These are phyloP conservation scores for Trichosporon ovoides DNA, from an alignment of 1,284 basidiomycete species.

Conservation along the genomic window DNA sequence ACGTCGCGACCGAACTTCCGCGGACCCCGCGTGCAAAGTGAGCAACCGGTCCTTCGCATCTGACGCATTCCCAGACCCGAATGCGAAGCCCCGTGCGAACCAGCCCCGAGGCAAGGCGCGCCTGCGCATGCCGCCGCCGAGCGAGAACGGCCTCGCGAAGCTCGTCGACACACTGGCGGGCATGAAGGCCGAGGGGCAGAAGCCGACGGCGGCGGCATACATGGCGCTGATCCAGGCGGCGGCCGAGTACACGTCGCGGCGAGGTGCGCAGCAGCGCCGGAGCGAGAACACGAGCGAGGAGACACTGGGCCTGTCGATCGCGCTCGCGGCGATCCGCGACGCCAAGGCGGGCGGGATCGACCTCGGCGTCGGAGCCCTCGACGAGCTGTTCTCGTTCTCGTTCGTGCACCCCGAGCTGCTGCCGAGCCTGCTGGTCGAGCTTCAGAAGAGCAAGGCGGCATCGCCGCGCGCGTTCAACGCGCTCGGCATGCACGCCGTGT, in stretches of 20 bases:
- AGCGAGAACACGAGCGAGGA: slow-evolving; percentile 15
- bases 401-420: slow-evolving; percentile 29
- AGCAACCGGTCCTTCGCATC: neutral
- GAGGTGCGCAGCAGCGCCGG: neutral
- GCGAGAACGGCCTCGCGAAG: slow-evolving; percentile 12
- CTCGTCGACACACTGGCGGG: slow-evolving; percentile 25
- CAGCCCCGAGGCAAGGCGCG: neutral
- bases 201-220: slow-evolving; percentile 33
- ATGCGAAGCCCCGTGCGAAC: too few species aligned
- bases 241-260: slow-evolving; percentile 23
- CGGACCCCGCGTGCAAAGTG: neutral
- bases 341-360: slow-evolving; percentile 34
- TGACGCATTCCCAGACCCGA: neutral
- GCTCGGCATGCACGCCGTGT: slow-evolving; percentile 21
- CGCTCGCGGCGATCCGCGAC: slow-evolving; percentile 33
- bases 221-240: slow-evolving; percentile 30
- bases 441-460: neutral
- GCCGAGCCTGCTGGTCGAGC: slow-evolving; percentile 28
- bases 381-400: slow-evolving; percentile 30
- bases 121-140: neutral
- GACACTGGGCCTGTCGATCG: slow-evolving; percentile 34
- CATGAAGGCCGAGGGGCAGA: slow-evolving; percentile 21
- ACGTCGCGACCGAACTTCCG: neutral
- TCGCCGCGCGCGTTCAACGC: slow-evolving; percentile 21
- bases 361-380: slow-evolving; percentile 28